phyloP scores from a whole-genome alignment of 257 asterid genomes.

The Striga asiatica region DNA sequence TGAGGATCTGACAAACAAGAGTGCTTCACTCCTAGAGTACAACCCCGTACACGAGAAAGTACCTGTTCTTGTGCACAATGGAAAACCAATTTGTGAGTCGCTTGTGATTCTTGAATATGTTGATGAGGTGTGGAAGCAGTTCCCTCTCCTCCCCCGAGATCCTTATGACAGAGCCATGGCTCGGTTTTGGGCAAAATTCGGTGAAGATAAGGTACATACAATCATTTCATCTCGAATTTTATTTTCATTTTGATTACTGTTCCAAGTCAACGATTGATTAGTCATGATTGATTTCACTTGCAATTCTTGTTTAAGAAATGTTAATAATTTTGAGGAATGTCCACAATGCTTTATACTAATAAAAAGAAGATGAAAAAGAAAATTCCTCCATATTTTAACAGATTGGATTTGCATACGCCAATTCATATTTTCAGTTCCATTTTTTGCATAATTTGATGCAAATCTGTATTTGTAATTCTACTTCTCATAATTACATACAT shows the following conservation, averaged over 20 bases:
- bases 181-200: conserved; percentile 68
- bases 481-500: no score
- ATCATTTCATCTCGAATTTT: background rate
- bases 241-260: background rate
- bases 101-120: conserved; percentile 65
- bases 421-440: no score
- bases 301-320: no score
- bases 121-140: conserved; percentile 56
- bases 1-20: conserved; percentile 51
- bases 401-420: no score
- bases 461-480: no score
- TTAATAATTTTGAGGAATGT: background rate
- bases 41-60: conserved; percentile 52
- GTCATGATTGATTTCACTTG: no score
- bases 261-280: background rate
- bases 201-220: conserved; percentile 43
- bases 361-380: no score
- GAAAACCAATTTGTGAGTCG: conserved; percentile 57
- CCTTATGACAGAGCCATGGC: conserved; percentile 52
- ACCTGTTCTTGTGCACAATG: conserved; percentile 68
- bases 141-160: conserved; percentile 45
- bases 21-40: conserved; percentile 37
- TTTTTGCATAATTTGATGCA: no score
- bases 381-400: no score
- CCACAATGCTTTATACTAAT: background rate